phyloP scores from a whole-genome alignment of 768 basidiomycete genomes.

The Pleurotus ostreatus region DNA sequence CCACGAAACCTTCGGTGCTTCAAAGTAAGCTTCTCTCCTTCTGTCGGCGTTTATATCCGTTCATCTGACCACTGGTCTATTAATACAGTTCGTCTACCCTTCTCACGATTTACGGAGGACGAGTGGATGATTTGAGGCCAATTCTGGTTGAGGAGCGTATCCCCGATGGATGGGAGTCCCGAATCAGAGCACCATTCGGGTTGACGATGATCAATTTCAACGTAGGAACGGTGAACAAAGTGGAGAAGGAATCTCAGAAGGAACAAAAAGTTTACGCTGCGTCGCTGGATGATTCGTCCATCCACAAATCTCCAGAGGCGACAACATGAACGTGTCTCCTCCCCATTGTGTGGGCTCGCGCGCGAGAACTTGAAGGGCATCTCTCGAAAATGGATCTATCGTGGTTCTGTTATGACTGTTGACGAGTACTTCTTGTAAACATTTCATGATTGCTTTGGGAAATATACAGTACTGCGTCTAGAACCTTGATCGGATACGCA shows the following conservation, averaged over 20 bases:
- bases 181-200: slow-evolving; percentile 48
- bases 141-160: slow-evolving; percentile 68
- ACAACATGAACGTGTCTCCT: not conserved
- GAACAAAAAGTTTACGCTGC: not conserved
- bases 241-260: slow-evolving; percentile 24
- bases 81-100: slow-evolving; percentile 53
- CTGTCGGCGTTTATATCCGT: not conserved
- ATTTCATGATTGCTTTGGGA: no score
- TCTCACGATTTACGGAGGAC: slow-evolving; percentile 63
- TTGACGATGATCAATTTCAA: slow-evolving; percentile 60
- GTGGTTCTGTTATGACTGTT: no score
- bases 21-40: slow-evolving; percentile 45
- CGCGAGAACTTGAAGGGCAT: no score
- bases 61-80: not conserved
- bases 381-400: no score
- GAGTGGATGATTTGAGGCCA: slow-evolving; percentile 46
- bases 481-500: no score
- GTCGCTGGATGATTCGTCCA: slow-evolving; percentile 2
- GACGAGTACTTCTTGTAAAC: no score
- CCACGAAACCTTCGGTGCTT: slow-evolving; percentile 62
- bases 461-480: no score
- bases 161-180: slow-evolving; percentile 68
- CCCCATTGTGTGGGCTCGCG: not conserved
- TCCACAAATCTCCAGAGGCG: not conserved
- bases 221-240: slow-evolving; percentile 29